These are phyloP conservation scores for Litchi chinensis DNA, from an alignment of 345 rosid genomes.

Conservation along the genomic window DNA sequence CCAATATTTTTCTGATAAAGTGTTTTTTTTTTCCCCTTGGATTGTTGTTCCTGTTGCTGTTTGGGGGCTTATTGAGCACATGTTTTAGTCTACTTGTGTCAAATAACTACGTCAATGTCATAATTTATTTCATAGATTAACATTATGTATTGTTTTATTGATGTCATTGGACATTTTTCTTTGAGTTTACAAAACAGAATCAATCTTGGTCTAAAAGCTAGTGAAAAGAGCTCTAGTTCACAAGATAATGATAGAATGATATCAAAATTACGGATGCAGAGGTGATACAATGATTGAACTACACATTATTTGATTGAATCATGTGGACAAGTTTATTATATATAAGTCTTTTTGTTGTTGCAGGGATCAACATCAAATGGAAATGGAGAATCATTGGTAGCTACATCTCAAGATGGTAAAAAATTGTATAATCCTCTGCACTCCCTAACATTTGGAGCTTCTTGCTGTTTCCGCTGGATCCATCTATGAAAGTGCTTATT, in stretches of 20 bases:
- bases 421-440: neutral
- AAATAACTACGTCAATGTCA: neutral
- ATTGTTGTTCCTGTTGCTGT: neutral
- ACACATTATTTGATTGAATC: neutral
- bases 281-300: slow-evolving; percentile 42
- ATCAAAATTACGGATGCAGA: slow-evolving; percentile 78
- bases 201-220: slow-evolving; percentile 51
- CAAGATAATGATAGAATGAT: slow-evolving; percentile 64
- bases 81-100: neutral
- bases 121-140: too few relatives aligned
- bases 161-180: too few relatives aligned
- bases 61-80: neutral
- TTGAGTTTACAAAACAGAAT: neutral
- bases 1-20: neutral
- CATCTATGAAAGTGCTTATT: neutral
- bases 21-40: too few relatives aligned
- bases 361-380: slow-evolving; percentile 74
- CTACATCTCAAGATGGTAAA: slow-evolving; percentile 63
- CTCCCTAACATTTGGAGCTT: neutral
- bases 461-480: neutral
- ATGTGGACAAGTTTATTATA: neutral
- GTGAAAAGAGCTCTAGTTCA: slow-evolving; percentile 52
- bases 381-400: slow-evolving; percentile 60
- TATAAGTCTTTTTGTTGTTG: slow-evolving; percentile 1
- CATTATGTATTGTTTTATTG: too few relatives aligned